These are phyloP conservation scores for Trypanosoma brucei DNA, from an alignment of 208 protist species.

Conservation along the genomic window DNA sequence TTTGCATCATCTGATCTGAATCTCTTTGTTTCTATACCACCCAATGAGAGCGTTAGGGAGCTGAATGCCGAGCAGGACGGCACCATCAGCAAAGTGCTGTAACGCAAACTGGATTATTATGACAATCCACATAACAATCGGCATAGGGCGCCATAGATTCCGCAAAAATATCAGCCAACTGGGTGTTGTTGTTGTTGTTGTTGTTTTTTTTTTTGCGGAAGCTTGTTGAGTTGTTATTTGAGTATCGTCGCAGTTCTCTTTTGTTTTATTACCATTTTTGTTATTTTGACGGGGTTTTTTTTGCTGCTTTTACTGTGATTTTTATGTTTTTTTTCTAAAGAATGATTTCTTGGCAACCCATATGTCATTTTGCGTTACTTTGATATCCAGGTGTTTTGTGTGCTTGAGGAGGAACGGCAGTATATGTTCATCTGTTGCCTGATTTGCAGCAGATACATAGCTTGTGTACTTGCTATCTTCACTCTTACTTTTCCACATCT, in stretches of 20 bases:
- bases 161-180: conserved; percentile 77
- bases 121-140: conserved; percentile 85
- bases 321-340: background rate
- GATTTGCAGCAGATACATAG: background rate
- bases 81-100: conserved; percentile 82
- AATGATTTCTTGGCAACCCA: conserved; percentile 13
- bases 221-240: conserved; percentile 67
- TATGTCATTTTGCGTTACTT: background rate
- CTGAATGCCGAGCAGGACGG: conserved; percentile 81
- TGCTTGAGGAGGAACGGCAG: conserved; percentile 12
- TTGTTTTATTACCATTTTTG: too few species aligned
- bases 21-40: conserved; percentile 76
- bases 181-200: conserved; percentile 17
- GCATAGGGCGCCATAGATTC: conserved; percentile 83
- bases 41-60: conserved; percentile 78
- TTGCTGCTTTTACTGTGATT: background rate
- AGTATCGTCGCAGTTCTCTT: conserved; percentile 29
- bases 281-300: too few species aligned
- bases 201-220: conserved; percentile 54
- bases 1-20: too few species aligned
- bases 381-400: conserved; percentile 10
- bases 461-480: background rate
- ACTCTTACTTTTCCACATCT: too few species aligned
- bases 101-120: conserved; percentile 87
- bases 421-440: conserved; percentile 2